phyloP scores from a whole-genome alignment of 768 basidiomycete genomes.

The Pulveroboletus frians region DNA sequence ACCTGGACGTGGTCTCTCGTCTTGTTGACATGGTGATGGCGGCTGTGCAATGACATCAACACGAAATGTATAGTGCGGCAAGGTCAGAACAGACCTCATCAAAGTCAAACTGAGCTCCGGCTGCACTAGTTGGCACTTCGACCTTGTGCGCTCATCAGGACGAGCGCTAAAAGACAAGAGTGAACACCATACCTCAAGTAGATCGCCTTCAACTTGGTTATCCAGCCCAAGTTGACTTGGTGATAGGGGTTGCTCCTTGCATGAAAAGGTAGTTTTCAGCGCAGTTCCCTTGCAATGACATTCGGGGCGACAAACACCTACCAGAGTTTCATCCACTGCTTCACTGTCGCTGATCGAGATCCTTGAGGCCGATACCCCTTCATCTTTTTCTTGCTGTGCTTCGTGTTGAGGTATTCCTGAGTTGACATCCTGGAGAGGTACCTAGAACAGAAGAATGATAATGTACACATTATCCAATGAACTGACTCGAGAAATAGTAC shows the following conservation, averaged over 20 bases:
- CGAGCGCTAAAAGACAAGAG: not conserved
- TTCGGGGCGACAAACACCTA: too few species aligned
- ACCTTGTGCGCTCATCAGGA: not conserved
- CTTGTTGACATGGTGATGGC: not conserved
- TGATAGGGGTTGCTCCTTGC: not conserved
- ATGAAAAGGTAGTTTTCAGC: too few species aligned
- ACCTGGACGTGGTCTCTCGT: not conserved
- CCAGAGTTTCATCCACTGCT: too few species aligned
- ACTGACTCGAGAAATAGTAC: too few species aligned
- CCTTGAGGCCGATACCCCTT: too few species aligned
- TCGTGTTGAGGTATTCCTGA: not conserved
- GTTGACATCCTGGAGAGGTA: not conserved
- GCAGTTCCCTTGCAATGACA: too few species aligned
- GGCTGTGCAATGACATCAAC: not conserved
- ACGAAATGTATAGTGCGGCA: not conserved
- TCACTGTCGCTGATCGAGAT: too few species aligned
- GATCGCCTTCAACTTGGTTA: not conserved
- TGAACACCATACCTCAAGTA: not conserved
- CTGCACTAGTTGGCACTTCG: not conserved
- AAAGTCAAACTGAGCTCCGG: not conserved
- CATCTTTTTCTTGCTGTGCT: not conserved
- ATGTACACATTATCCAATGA: not conserved
- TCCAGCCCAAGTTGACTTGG: not conserved
- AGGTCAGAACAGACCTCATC: not conserved
- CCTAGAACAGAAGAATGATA: not conserved